Base-by-base conservation (phyloP, 495 filamentous ascomycete genomes). In the Physcia stellaris region DNA sequence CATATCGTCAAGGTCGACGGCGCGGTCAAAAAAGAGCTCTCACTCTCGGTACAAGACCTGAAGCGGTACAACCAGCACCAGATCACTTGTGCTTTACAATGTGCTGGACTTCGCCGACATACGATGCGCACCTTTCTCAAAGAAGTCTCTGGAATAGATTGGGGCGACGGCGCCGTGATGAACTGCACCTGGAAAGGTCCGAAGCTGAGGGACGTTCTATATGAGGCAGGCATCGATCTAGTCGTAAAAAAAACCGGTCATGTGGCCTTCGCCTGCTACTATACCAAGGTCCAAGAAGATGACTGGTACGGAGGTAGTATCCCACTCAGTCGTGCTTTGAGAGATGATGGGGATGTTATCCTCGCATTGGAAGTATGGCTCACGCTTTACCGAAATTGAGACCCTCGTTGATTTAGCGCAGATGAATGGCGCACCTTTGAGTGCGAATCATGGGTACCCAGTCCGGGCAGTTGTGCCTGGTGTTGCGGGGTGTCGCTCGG, bases 101-200 rank as follows among this genome's bases (percentile, higher is more conserved):
- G 76, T 50, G 69, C 68, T 26, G 77, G 77, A 3, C 80, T 77
- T 50, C 60, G 77, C 4, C 56, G 77, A 0, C 67, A 63, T 23
- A 69, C 79, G 47, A 75, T 80, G 66, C 77, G 65, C 20, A 53
- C 58, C 27, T 55, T 67, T 15, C 66, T 60, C 7, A 59, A 62
- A 13, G 58, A 63, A 33, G 70, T 71, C 4, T 73, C 68, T 20
- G 77, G 74, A 0, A 53, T 79, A 30, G 68, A 76, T 40, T 79
- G 70, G 69, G 63, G 58, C 0, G 64, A 68, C 3, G 75, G 70
- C 1, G 76, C 71, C 12, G 73, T 75, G 20, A 61, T 66, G 31
- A 75, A 68, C 41, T 71, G 75, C 4, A 66, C 67, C 34, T 80
- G 74, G 74, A 72, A 70, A 33, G 76, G 76, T 0, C 66, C 71